Evolutionary conservation across 768 basidiomycete genomes (phyloP), one percentile per base, ranked within the genome.

Genomic region (Suillus luteus): DNA sequence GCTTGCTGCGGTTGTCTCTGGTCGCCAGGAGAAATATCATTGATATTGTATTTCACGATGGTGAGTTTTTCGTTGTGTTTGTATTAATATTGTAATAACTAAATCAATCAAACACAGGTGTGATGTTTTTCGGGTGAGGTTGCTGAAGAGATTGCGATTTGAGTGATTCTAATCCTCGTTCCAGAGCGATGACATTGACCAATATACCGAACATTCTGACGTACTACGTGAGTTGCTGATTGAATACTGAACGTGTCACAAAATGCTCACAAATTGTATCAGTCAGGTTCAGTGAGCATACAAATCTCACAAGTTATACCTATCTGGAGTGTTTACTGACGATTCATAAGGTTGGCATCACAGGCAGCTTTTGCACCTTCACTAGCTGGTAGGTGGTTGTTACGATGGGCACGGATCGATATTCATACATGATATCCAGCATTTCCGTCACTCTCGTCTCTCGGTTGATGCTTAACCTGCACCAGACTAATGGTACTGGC

Each of bases 381-480:
- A 80, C 85, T 15, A 82, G 80, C 78, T 74, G 77, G 84, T 83
- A 46, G 43, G 80, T 52, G 31, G 5, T 19, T 19, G 51, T 1
- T 52, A 9, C 10, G 31, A 52, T 33, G 11, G 2, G 4, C 27
- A 11, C 5, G 10, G 17, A 33, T 52, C 11, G 10, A 52, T 19
- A 17, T 52, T 19, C 31, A 59, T 27, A 5, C 27, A 31, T 35
- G 3, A 6, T 33, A 38, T 41, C 8, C 44, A 84, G 84, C 66
- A 74, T 84, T 19, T 82, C 85, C 5, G 76, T 85, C 7, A 80
- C 79, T 1, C 78, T 85, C 79, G 80, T 85, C 73, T 85, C 83
- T 15, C 83, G 84, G 19, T 77, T 86, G 3, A 83, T 85, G 78
- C 79, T 86, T 52, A 85, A 86, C 69, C 77, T 86, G 4, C 81